Base-by-base conservation (phyloP, 2,329 filamentous ascomycete species). In the Stagonosporopsis tanaceti region DNA sequence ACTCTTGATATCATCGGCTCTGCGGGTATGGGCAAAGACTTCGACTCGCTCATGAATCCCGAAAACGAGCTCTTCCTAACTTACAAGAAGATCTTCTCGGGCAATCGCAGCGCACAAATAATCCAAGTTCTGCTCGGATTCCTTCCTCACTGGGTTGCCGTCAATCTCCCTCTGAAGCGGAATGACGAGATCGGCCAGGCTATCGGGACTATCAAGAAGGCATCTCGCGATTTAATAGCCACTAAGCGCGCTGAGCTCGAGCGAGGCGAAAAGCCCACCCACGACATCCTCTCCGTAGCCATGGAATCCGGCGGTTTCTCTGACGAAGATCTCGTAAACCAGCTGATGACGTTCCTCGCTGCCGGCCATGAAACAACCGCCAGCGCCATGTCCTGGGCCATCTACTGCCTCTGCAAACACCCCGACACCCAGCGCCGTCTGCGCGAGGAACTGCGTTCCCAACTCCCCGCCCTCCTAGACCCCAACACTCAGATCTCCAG, bases 311-410 rank as follows among this genome's bases (percentile, higher is more conserved):
- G 90, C 44, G 86, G 82, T 6, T 95, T 96, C 76, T 84, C 79
- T 12, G 91, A 95, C 61, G 89, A 92, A 46, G 87, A 92, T 59
- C 84, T 96, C n/a, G 85, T 92, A 34, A 90, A 95, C 73, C 92
- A 96, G 77, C 85, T 95, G 72, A 95, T 96, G 91, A 96, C 91
- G 0, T 95, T 96, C 79, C 84, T 96, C 5, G 89, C 89, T 0
- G 92, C 92, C 0, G 81, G 80, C 39, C 81, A 87, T 61, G 84
- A 86, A 73, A 87, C 84, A 0, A 86, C 84, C 7, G 82, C 84
- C 2, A 78, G 77, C 14, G 78, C 83, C 17, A 73, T 85, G 55
- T 81, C 79, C 32, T 86, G 84, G 83, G 80, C 82, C 11, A 76
- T 81, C 32, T 85, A 84, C 66, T 74, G 82, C 3, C 76, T 87